Evolutionary conservation across 2,329 filamentous ascomycete genomes (phyloP), one percentile per base, ranked within the genome.

Genomic region (Thermoascus crustaceus): DNA sequence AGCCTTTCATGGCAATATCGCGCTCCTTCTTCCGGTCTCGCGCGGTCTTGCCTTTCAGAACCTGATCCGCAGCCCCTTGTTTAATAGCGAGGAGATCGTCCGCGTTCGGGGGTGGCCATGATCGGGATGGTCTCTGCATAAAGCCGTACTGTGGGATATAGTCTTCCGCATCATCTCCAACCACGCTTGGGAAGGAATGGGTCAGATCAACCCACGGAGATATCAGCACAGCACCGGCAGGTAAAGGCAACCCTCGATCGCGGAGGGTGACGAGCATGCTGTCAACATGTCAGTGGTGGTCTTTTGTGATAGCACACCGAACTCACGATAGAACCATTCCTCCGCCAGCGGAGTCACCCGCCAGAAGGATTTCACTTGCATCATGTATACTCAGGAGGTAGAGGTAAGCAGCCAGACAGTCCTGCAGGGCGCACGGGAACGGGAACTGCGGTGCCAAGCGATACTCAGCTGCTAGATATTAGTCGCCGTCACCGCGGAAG

Each of bases 191-290:
- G 45, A 96, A 96, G 0, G 88, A 95, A 56, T 96, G 89, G 0
- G 86, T 94, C 35, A 96, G 66, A 56, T 98, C 91, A 6, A 89
- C 87, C 91, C 91, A 98, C 1, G 91, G 91, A 32, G 86, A 94
- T 34, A 96, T 84, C 25, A 96, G 68, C 29, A 96, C 80, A 4
- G 83, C 88, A 1, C 91, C 91, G 2, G 91, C 88, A 1, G 91
- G 91, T 17, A 95, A 61, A 4, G 89, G 83, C 9, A 94, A 68
- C 0, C 80, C 82, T 54, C 83, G 82, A 53, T 96, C 88, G 43
- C 91, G 78, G 42, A 96, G 61, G 2, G 78, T 75, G 19, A 93
- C 82, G 36, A 98, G 63, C 61, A 95, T 70, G 14, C 66, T 58
- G 74, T 44, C 10, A 20, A 32, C 13, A 1, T 2, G 13, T 62